phyloP scores from a whole-genome alignment of 148 eudicot species.

The Camellia japonica region DNA sequence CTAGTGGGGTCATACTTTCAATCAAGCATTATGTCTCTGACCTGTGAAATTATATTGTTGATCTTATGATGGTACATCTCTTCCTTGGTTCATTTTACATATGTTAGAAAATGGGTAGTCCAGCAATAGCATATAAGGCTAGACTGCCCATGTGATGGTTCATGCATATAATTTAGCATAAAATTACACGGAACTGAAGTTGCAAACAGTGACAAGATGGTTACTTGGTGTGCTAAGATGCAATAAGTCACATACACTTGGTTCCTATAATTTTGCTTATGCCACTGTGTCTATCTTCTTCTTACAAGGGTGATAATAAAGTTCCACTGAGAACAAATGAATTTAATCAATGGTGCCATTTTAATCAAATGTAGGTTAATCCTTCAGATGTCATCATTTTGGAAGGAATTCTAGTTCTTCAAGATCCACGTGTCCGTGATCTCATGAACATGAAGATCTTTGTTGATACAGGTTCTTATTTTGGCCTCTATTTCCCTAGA shows the following conservation, averaged over 20 bases:
- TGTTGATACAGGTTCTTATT: slow-evolving; percentile 55
- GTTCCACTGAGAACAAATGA: not conserved
- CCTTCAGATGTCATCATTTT: slow-evolving; percentile 63
- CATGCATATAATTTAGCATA: not conserved
- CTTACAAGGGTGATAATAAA: not conserved
- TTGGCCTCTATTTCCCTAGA: not conserved
- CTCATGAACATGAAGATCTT: slow-evolving; percentile 71
- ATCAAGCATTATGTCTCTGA: slow-evolving; percentile 7
- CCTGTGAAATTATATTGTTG: not conserved
- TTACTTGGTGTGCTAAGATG: not conserved
- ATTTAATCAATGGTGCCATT: not conserved
- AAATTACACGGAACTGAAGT: not conserved
- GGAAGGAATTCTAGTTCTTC: slow-evolving; percentile 66
- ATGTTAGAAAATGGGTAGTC: not conserved
- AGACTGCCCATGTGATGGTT: not conserved
- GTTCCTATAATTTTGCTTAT: not conserved
- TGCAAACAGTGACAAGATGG: not conserved
- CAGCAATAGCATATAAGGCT: not conserved
- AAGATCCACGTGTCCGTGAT: slow-evolving; percentile 57
- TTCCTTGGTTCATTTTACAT: not conserved
- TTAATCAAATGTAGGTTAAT: slow-evolving; percentile 41
- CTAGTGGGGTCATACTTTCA: not conserved
- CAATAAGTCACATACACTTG: not conserved
- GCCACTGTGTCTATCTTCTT: not conserved
- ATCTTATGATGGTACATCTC: too few species aligned